Conservation (phyloP, 2,329 filamentous ascomycete genomes). For the Aspergillus viridinutans region DNA sequence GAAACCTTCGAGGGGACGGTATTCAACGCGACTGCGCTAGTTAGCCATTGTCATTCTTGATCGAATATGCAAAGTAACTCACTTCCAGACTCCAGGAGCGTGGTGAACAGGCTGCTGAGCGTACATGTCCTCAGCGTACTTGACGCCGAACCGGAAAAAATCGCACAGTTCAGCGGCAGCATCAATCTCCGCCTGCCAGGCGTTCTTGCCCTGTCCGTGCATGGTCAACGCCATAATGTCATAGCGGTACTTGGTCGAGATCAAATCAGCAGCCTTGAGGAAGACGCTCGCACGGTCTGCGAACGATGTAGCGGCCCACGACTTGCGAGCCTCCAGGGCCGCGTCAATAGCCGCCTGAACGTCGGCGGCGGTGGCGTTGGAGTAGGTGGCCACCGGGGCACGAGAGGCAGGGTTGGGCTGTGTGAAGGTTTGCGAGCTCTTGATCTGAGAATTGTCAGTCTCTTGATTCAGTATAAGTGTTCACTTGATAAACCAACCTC, state of each 20-base stretch:
- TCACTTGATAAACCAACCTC: slow-evolving; percentile 51
- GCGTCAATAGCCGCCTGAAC: slow-evolving; percentile 76
- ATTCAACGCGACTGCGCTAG: slow-evolving; percentile 62
- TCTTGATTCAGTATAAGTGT: background rate
- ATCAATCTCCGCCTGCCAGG: slow-evolving; percentile 99
- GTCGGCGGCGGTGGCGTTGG: slow-evolving; percentile 71
- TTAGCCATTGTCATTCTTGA: slow-evolving; percentile 1
- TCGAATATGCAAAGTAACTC: slow-evolving; percentile 18
- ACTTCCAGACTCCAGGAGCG: slow-evolving; percentile 81
- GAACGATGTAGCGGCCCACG: slow-evolving; percentile 84
- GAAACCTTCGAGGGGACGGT: slow-evolving; percentile 88
- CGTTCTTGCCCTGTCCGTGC: slow-evolving; percentile 95
- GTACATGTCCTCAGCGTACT: slow-evolving; percentile 89
- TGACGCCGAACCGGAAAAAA: slow-evolving; percentile 86
- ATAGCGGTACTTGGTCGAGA: slow-evolving; percentile 90
- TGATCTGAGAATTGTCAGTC: slow-evolving; percentile 21
- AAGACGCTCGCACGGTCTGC: slow-evolving; percentile 89
- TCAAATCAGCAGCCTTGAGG: slow-evolving; percentile 89
- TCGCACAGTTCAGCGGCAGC: slow-evolving; percentile 87
- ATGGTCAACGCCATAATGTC: slow-evolving; percentile 96
- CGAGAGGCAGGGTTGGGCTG: slow-evolving; percentile 85
- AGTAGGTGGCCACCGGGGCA: slow-evolving; percentile 74
- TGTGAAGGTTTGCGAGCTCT: slow-evolving; percentile 37
- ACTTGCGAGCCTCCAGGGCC: slow-evolving; percentile 77
- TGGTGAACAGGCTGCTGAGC: slow-evolving; percentile 81